Conservation (phyloP, 2,329 filamentous ascomycete species). For the Penicillium hordei region DNA sequence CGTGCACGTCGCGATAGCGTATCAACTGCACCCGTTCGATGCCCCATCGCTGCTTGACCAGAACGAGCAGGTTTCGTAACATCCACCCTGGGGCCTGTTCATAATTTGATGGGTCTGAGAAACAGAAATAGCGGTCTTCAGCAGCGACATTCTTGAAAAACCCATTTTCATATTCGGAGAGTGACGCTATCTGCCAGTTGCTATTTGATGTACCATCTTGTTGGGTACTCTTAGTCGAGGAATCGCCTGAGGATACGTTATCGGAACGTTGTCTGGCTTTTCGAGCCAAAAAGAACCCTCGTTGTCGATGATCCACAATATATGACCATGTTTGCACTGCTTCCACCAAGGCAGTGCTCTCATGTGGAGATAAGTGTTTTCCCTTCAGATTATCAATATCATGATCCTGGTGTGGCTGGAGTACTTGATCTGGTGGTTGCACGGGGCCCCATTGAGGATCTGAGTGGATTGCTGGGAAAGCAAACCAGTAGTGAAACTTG, state of each 20-base stretch:
- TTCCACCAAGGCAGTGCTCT: constrained; percentile 78
- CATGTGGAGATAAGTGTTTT: constrained; percentile 58
- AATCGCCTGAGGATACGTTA: neutral
- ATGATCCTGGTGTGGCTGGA: constrained; percentile 21
- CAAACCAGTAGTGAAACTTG: constrained; percentile 97
- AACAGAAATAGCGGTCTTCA: constrained; percentile 79
- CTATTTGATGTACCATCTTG: neutral
- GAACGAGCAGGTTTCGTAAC: constrained; percentile 79
- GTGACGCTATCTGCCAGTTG: constrained; percentile 71
- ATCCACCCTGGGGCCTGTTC: constrained; percentile 87
- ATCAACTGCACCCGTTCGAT: constrained; percentile 77
- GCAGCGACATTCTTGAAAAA: constrained; percentile 75
- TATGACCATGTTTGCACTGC: constrained; percentile 85
- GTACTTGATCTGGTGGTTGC: constrained; percentile 21
- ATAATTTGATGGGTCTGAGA: constrained; percentile 92
- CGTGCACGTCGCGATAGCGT: constrained; percentile 83
- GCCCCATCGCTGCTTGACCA: constrained; percentile 79
- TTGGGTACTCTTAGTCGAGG: neutral
- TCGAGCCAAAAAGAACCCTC: constrained; percentile 95
- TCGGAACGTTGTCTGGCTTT: constrained; percentile 16
- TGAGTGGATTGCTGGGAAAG: constrained; percentile 89
- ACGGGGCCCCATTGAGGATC: constrained; percentile 75
- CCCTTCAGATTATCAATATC: constrained; percentile 21
- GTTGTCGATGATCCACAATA: constrained; percentile 74
- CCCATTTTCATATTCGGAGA: constrained; percentile 77